Evolutionary conservation across 1,284 basidiomycete genomes (phyloP), one percentile per base, ranked within the genome.

Genomic region (Agaricales sp.): DNA sequence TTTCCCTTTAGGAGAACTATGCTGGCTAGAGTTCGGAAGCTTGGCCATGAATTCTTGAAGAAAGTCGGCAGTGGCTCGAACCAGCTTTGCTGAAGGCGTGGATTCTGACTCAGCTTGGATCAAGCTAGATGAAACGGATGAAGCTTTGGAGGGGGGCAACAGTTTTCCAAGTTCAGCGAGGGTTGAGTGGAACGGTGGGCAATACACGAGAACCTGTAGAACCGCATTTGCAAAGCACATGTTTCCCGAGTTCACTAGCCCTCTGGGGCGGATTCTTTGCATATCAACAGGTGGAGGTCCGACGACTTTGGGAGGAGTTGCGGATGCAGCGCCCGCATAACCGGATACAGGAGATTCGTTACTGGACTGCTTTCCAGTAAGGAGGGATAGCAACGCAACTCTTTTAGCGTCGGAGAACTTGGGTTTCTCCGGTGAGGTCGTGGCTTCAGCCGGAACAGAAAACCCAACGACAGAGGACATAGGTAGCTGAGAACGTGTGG

Each of bases 221-320:
- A 97, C 87, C 0, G 92, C 85, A 60, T 98, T 98, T 47, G 94
- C 93, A 63, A 97, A 99, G 67, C 95, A 99, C 80, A 97, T 87
- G 67, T 99, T 99, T 6, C 95, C 95, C 3, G 82, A 87, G 67
- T 98, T 99, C 59, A 98, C 78, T 41, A 99, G 70, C 3, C 95
- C 95, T 23, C 94, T 77, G 0, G 92, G 86, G 4, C 60, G 56
- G 47, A 74, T 66, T 18, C 53, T 59, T 35, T 54, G 44, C 47
- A 53, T 4, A 45, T 30, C 41, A 24, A 45, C 49, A 3, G 50
- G 23, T 11, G 52, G 19, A 25, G 47, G 46, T 12, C 43, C 30
- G n/a, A 49, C 22, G 49, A 35, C 25, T 48, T 39, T 24, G 43
- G 46, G 4, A 89, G 69, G 4, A 88, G 68, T 1, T 67, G 69